Conservation (phyloP, 176 grass and related monocot genomes). For the Lolium multiflorum region DNA sequence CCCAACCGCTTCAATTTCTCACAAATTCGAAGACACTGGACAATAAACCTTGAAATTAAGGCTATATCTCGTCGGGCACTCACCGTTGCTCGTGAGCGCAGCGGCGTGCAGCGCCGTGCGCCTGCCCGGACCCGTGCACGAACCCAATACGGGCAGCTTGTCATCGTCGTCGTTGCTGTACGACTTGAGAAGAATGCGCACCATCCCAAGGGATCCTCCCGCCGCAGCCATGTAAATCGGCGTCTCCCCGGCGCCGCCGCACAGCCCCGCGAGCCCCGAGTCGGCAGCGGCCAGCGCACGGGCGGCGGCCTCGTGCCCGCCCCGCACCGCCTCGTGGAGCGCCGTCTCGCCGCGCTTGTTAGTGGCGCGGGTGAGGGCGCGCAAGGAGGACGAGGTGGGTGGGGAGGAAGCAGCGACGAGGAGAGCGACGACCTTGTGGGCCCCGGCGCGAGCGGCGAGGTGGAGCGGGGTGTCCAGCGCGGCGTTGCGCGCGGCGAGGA, state of each 20-base stretch:
- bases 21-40: not conserved
- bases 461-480: conserved; percentile 66
- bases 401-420: conserved; percentile 24
- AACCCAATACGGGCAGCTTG: conserved; percentile 8
- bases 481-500: conserved; percentile 53
- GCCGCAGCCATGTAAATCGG: conserved; percentile 66
- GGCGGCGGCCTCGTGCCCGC: conserved; percentile 43
- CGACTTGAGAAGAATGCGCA: conserved; percentile 35
- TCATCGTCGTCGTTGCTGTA: conserved; percentile 21
- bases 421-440: conserved; percentile 44
- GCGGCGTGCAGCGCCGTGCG: conserved; percentile 67
- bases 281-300: conserved; percentile 41
- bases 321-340: conserved; percentile 63
- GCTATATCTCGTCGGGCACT: conserved; percentile 14
- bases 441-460: conserved; percentile 50
- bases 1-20: not conserved
- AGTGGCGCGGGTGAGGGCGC: conserved; percentile 31
- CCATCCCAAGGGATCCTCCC: conserved; percentile 51
- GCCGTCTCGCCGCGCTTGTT: conserved; percentile 67
- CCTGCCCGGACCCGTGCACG: conserved; percentile 42
- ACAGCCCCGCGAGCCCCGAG: conserved; percentile 34
- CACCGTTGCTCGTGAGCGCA: conserved; percentile 51
- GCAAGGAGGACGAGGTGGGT: not conserved
- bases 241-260: conserved; percentile 39
- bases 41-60: not conserved